Conservation (phyloP, 805 yeast genomes). For the Yarrowia hollandica region DNA sequence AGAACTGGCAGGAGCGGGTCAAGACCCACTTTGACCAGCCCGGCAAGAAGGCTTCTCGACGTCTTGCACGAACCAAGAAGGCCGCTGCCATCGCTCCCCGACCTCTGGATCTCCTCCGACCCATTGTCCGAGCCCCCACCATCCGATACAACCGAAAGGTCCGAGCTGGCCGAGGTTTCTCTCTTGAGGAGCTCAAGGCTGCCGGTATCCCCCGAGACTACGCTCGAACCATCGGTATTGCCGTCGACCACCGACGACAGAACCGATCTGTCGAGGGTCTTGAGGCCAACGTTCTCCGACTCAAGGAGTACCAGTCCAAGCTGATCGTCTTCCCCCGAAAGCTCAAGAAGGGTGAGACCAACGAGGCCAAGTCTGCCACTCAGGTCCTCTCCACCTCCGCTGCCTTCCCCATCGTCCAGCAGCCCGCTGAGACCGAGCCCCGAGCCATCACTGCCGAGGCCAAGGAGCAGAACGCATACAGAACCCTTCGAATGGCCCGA, state of each 20-base stretch:
- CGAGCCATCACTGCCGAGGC: conserved; percentile 77
- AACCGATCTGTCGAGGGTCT: conserved; percentile 96
- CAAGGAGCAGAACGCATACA: conserved; percentile 78
- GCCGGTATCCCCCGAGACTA: conserved; percentile 90
- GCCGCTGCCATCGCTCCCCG: conserved; percentile 97
- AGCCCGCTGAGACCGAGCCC: conserved; percentile 68
- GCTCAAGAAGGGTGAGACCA: conserved; percentile 50
- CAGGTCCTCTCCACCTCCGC: conserved; percentile 71
- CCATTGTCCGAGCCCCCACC: conserved; percentile 98
- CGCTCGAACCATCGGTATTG: conserved; percentile 98
- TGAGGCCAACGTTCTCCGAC: conserved; percentile 92
- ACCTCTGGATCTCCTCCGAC: conserved; percentile 95
- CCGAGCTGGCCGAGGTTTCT: conserved; percentile 99
- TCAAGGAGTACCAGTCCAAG: conserved; percentile 93
- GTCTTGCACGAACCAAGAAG: conserved; percentile 89
- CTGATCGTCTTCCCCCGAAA: conserved; percentile 94
- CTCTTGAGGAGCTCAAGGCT: conserved; percentile 97
- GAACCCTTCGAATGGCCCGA: conserved; percentile 94
- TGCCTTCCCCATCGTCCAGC: conserved; percentile 89
- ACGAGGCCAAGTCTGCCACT: conserved; percentile 60
- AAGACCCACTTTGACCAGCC: conserved; percentile 99
- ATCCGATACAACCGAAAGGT: conserved; percentile 98
- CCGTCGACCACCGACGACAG: conserved; percentile 99
- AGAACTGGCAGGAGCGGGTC: conserved; percentile 99
- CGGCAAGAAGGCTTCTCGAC: conserved; percentile 97